These are phyloP conservation scores for Hypoxylon sp. DNA, from an alignment of 2,329 filamentous ascomycete genomes.

Conservation along the genomic window DNA sequence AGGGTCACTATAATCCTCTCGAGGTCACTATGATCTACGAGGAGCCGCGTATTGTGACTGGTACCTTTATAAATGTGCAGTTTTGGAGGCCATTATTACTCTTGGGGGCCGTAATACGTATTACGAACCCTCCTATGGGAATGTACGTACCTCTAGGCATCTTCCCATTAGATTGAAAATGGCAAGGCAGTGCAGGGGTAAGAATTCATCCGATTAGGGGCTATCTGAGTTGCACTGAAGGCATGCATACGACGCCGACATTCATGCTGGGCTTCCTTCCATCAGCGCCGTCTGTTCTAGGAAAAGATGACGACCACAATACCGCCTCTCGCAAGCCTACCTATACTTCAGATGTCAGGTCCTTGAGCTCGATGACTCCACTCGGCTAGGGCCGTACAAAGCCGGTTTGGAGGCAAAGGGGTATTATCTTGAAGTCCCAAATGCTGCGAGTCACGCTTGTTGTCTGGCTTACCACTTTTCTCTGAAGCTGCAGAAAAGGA, in stretches of 20 bases:
- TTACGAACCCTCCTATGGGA: not conserved
- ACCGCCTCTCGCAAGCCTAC: conserved; percentile 1
- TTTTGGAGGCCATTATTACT: not conserved
- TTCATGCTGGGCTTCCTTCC: not conserved
- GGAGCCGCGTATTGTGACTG: no score
- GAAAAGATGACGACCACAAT: not conserved
- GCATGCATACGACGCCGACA: not conserved
- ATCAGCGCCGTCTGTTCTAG: not conserved
- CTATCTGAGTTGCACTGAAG: not conserved
- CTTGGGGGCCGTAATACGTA: not conserved
- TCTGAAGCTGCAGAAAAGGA: conserved; percentile 4
- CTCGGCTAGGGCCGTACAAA: conserved; percentile 1
- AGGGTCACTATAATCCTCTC: no score
- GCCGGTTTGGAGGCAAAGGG: conserved; percentile 2
- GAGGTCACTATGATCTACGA: no score
- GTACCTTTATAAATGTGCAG: no score
- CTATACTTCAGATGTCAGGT: conserved; percentile 5
- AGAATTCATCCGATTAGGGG: not conserved
- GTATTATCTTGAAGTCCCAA: conserved; percentile 3
- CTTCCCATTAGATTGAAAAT: no score
- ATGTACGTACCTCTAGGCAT: not conserved
- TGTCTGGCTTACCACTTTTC: conserved; percentile 9
- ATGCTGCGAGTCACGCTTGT: not conserved
- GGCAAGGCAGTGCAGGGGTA: no score
- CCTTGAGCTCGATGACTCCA: conserved; percentile 15